Evolutionary conservation across 2,329 filamentous ascomycete species (phyloP), one percentile per base, ranked within the genome.

Genomic region (Hypoxylon sp.): DNA sequence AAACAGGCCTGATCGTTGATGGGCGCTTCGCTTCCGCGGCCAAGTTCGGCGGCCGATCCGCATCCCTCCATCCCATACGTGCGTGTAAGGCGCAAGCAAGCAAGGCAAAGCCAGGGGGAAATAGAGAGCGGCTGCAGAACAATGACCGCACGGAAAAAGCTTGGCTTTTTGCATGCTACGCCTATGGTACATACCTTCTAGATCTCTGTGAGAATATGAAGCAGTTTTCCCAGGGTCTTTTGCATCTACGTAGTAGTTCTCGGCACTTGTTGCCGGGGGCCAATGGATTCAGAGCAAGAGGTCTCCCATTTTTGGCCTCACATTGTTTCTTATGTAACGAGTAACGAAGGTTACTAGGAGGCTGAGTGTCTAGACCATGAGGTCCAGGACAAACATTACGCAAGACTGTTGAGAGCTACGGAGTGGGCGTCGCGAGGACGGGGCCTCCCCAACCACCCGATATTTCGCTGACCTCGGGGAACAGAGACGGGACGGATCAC

Each of bases 401-500:
- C 42, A 22, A 45, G 44, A 16, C 20, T 45, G 18, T 51, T 30
- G 48, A 55, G 20, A 30, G 28, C 30, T 28, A 40, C 38, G n/a
- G n/a, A 28, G 20, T 55, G 42, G 45, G 33, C 18, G 63, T 66
- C 56, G 38, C 58, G 18, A 56, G 4, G 40, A 38, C 18, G 42
- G 49, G 53, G 42, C 38, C n/a, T 48, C 65, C 64, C 67, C 67
- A 69, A 49, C 67, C 67, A 69, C 67, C 61, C 55, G 54, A 69
- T 69, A 64, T 69, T 63, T 33, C 18, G 51, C 36, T 30, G 16
- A 30, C 48, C 26, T 58, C 20, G 8, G 28, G 14, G 26, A 53
- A 33, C 22, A 46, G 49, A 61, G 52, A 69, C 63, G 26, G 56
- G 52, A 69, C 63, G 26, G 56, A 62, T 64, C 57, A 48, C 53